phyloP scores from a whole-genome alignment of 768 basidiomycete genomes.

The Rubroboletus pulcherrimus region DNA sequence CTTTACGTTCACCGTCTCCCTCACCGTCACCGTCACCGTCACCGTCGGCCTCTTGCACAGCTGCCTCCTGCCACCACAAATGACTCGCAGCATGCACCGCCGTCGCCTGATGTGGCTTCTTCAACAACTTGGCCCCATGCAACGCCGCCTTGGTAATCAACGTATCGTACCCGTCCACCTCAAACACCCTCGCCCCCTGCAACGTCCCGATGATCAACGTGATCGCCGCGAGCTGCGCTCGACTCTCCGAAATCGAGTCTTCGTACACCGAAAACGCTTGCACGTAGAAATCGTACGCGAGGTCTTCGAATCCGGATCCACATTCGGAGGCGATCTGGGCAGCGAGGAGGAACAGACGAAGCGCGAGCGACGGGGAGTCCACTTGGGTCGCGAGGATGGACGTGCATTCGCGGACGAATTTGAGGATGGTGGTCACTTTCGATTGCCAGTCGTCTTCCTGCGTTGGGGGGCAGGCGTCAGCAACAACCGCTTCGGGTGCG shows the following conservation, averaged over 20 bases:
- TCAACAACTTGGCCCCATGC: constrained; percentile 92
- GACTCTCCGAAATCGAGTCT: constrained; percentile 92
- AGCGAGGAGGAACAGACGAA: constrained; percentile 92
- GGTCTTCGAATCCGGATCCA: constrained; percentile 89
- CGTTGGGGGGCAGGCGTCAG: background rate
- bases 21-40: constrained; percentile 11
- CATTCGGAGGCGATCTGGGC: constrained; percentile 95
- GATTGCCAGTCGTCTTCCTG: constrained; percentile 85
- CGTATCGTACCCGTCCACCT: constrained; percentile 93
- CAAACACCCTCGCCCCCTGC: constrained; percentile 87
- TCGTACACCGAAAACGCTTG: constrained; percentile 98
- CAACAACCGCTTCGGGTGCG: background rate
- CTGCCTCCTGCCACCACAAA: constrained; percentile 91
- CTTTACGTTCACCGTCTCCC: constrained; percentile 10
- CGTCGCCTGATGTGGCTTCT: constrained; percentile 97
- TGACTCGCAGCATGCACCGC: constrained; percentile 95
- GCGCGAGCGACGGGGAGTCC: constrained; percentile 87
- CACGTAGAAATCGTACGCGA: constrained; percentile 96
- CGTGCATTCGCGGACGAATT: constrained; percentile 90
- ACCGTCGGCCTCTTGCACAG: constrained; percentile 41
- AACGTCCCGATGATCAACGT: constrained; percentile 90
- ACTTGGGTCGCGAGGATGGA: constrained; percentile 92
- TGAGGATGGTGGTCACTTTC: constrained; percentile 85
- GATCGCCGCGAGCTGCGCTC: constrained; percentile 96
- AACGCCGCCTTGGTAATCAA: constrained; percentile 98